Evolutionary conservation across 495 filamentous ascomycete genomes (phyloP).

Genomic region (Penicillium cosmopolitanum): DNA sequence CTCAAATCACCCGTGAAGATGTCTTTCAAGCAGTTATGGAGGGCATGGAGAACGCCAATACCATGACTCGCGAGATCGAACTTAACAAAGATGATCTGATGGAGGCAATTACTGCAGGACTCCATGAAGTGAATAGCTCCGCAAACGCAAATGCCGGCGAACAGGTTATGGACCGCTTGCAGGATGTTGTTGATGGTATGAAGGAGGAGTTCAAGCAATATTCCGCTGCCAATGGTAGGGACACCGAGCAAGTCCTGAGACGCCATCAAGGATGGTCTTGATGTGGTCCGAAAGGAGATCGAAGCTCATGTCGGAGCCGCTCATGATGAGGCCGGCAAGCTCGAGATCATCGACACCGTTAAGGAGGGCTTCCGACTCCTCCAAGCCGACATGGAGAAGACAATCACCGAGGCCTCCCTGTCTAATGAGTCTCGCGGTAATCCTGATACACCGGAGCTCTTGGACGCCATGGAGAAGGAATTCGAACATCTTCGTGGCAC

Average conservation of each 20-base stretch:
- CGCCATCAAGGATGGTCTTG: conserved; percentile 82
- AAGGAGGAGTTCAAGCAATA: conserved; percentile 75
- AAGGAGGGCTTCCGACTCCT: conserved; percentile 72
- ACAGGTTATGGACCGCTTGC: conserved; percentile 72
- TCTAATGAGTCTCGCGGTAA: conserved; percentile 39
- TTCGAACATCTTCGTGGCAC: conserved; percentile 71
- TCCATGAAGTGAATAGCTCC: conserved; percentile 54
- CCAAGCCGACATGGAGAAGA: conserved; percentile 70
- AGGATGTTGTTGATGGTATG: conserved; percentile 76
- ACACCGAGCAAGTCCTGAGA: conserved; percentile 83
- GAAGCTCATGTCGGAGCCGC: conserved; percentile 76
- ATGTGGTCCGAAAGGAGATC: conserved; percentile 76
- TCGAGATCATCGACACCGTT: conserved; percentile 78
- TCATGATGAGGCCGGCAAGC: conserved; percentile 66
- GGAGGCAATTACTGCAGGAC: conserved; percentile 64
- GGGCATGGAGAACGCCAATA: conserved; percentile 54
- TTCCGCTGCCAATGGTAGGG: conserved; percentile 69
- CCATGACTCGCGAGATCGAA: conserved; percentile 58
- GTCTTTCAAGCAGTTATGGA: conserved; percentile 62
- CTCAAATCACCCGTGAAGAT: conserved; percentile 51
- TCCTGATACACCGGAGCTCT: conserved; percentile 56
- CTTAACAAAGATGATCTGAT: conserved; percentile 67
- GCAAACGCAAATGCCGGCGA: conserved; percentile 57
- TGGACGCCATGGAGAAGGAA: conserved; percentile 73
- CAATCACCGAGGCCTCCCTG: conserved; percentile 50